Base-by-base conservation (phyloP, 208 protist genomes). In the Leishmania gerbilli region DNA sequence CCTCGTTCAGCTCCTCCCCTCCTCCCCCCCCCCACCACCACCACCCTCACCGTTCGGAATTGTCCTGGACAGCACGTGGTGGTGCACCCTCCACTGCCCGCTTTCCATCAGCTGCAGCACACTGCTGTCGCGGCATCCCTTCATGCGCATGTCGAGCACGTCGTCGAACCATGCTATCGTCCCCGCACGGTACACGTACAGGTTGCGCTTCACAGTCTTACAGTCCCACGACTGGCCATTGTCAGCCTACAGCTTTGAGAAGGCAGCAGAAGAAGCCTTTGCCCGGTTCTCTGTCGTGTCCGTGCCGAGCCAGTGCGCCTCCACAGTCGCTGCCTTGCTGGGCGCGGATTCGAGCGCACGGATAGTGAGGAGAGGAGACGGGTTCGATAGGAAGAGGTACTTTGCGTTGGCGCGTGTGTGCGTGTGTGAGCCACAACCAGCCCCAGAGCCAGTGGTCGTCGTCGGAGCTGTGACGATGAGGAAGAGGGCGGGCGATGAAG, bases 61-160 rank as follows among this genome's bases (percentile, higher is more conserved):
- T 24, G 62, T 74, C 74, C 78, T 79, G 42, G 80, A 79, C 19
- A 83, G 37, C 60, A 72, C 79, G 69, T 74, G 77, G 79, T 79
- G 79, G 34, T 77, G 79, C 74, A 83, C 74, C 71, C 53, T 69
- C 62, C 79, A 64, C 72, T 74, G 72, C 60, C 51, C 62, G 9
- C 69, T 37, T n/a, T 65, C 72, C 27, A 74, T 74, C 72, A 21
- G 56, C 60, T 83, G 58, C 79, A 83, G 13, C 49, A 74, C 71
- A 53, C 79, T 71, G 34, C 79, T 78, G 51, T 71, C 79, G n/a
- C 79, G 72, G 53, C 69, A 74, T 0, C 31, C 72, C 58, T 83
- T 83, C 79, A 83, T 78, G 49, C 47, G 72, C 34, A 71, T 79
- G 49, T 72, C 72, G 6, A 83, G 79, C 45, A 83, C 72, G 71